phyloP scores from a whole-genome alignment of 345 rosid genomes.

The Lenwebbia sp. region DNA sequence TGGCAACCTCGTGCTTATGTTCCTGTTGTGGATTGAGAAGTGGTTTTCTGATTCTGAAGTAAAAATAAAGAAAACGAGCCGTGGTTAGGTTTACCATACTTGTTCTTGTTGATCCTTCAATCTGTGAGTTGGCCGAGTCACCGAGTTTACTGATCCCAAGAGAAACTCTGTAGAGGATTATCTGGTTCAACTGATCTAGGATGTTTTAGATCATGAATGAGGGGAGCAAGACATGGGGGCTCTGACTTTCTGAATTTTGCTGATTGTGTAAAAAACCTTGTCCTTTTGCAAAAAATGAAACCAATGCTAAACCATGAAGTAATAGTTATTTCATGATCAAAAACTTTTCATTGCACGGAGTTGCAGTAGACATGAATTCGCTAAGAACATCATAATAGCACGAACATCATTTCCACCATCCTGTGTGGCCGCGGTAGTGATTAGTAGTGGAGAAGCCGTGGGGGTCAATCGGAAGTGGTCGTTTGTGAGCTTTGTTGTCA shows the following conservation, averaged over 20 bases:
- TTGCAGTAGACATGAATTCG: not conserved
- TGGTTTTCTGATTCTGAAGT: not conserved
- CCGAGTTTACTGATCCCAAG: not conserved
- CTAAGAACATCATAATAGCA: not conserved
- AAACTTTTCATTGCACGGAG: too few relatives aligned
- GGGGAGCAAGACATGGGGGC: not conserved
- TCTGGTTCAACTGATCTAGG: not conserved
- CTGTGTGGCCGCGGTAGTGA: not conserved
- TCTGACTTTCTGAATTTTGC: not conserved
- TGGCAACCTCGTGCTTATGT: not conserved
- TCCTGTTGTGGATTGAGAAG: not conserved
- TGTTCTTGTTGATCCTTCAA: not conserved
- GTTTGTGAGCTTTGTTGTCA: not conserved
- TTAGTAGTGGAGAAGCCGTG: not conserved
- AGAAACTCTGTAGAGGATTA: not conserved
- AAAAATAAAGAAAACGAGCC: not conserved
- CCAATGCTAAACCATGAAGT: not conserved
- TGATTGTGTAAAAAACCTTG: not conserved
- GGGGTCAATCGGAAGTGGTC: not conserved
- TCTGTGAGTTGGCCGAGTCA: not conserved
- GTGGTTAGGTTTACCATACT: not conserved
- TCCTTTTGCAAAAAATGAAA: not conserved
- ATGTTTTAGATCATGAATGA: not conserved
- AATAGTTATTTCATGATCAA: too few relatives aligned
- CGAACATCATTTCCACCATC: not conserved